phyloP scores from a whole-genome alignment of 805 yeast genomes.

The Wickerhamiella dianesei region DNA sequence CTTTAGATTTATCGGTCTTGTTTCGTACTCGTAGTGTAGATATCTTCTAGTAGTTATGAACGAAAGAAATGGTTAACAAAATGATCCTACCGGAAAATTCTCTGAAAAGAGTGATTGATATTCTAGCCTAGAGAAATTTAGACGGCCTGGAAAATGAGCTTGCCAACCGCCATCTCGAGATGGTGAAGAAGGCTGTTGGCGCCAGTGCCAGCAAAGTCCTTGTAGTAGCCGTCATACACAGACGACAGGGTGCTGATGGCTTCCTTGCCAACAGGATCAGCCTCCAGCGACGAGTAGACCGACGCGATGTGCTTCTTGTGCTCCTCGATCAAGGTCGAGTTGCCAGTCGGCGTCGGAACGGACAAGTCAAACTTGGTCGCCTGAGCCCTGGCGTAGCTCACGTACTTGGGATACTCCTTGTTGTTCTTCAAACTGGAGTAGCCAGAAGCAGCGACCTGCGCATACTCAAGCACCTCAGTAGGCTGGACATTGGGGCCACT shows the following conservation, averaged over 20 bases:
- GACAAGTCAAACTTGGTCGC: constrained; percentile 12
- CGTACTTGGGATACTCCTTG: neutral
- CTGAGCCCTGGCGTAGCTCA: constrained; percentile 7
- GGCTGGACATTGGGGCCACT: neutral
- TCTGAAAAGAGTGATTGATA: no score
- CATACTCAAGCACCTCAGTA: neutral
- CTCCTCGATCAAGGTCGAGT: no score
- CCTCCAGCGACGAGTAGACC: constrained; percentile 9
- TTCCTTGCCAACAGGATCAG: constrained; percentile 11
- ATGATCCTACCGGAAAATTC: no score
- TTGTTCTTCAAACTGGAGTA: neutral
- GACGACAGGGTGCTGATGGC: constrained; percentile 10
- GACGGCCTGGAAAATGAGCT: neutral
- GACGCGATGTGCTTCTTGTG: constrained; percentile 1
- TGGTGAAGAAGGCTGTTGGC: neutral
- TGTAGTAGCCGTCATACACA: neutral
- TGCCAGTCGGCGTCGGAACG: constrained; percentile 11
- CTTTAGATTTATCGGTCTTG: no score
- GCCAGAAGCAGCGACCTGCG: neutral
- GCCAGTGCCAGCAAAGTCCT: neutral
- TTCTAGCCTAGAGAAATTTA: no score
- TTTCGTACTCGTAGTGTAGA: no score
- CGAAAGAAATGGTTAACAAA: no score
- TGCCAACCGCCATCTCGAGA: neutral
- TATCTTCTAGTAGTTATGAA: no score